Percentiles rank a stretch among this genome's conserved stretches.
Conservation (phyloP, 345 rosid species). For the Barbarea vulgaris region DNA sequence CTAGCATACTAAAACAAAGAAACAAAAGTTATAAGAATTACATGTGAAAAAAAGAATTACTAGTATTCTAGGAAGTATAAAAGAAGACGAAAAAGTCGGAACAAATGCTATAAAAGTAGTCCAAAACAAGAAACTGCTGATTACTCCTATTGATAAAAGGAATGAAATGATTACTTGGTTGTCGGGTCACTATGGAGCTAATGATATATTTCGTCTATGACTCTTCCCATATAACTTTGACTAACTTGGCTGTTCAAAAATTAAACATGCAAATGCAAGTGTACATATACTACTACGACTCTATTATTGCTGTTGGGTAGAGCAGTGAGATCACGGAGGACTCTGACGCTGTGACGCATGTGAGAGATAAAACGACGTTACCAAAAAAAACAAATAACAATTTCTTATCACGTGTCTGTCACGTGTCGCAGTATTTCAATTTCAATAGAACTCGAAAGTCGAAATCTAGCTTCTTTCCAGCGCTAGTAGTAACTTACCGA, state of each 20-base stretch:
- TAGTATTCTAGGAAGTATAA: too few relatives aligned
- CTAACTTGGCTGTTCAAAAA: background rate
- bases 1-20: too few relatives aligned
- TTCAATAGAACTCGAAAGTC: background rate
- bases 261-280: background rate
- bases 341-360: conserved; percentile 21
- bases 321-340: conserved; percentile 34
- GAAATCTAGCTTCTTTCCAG: background rate
- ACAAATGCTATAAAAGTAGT: background rate
- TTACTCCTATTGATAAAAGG: background rate
- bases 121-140: background rate
- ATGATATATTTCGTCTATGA: background rate
- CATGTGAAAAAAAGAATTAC: too few relatives aligned
- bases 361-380: background rate
- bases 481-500: background rate
- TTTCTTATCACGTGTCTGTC: conserved; percentile 5
- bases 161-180: background rate
- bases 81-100: background rate
- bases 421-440: conserved; percentile 9
- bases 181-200: background rate
- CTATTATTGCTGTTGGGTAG: background rate
- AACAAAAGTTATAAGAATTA: too few relatives aligned
- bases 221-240: background rate
- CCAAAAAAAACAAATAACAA: background rate
- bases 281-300: too few relatives aligned